These are phyloP conservation scores for Sarocladium kiliense DNA, from an alignment of 2,329 filamentous ascomycete species.

Conservation along the genomic window DNA sequence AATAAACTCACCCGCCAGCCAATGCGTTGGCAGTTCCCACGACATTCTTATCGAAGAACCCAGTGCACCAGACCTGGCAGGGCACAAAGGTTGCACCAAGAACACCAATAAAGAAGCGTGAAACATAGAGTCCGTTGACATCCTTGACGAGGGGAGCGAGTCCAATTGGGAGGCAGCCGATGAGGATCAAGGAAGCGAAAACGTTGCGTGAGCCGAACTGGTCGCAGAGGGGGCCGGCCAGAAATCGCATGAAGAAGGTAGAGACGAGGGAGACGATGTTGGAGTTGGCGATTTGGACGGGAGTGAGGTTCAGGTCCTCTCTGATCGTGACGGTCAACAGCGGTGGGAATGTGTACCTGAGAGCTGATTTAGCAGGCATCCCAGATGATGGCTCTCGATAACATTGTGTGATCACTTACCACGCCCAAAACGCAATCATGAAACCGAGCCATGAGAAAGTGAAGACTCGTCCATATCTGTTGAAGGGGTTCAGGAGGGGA, in stretches of 20 bases:
- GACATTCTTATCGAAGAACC: slow-evolving; percentile 89
- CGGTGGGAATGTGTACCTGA: slow-evolving; percentile 76
- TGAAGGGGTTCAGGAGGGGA: slow-evolving; percentile 70
- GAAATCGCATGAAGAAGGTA: slow-evolving; percentile 67
- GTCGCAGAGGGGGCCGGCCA: slow-evolving; percentile 83
- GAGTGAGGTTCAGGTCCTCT: slow-evolving; percentile 66
- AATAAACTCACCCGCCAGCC: slow-evolving; percentile 72
- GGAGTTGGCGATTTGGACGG: slow-evolving; percentile 74
- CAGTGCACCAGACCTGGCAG: slow-evolving; percentile 89
- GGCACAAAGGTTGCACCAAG: slow-evolving; percentile 75
- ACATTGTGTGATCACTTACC: slow-evolving; percentile 34
- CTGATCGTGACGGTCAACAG: slow-evolving; percentile 74
- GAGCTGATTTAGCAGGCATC: background rate
- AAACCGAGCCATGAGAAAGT: slow-evolving; percentile 87
- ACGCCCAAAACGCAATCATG: slow-evolving; percentile 84
- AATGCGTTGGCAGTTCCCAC: slow-evolving; percentile 85
- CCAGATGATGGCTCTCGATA: background rate
- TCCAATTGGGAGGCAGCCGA: slow-evolving; percentile 75
- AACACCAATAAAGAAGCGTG: slow-evolving; percentile 77
- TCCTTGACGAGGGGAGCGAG: slow-evolving; percentile 72
- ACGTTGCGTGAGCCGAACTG: slow-evolving; percentile 74
- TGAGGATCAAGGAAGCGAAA: slow-evolving; percentile 71
- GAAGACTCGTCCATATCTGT: slow-evolving; percentile 81
- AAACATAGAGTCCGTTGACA: slow-evolving; percentile 56
- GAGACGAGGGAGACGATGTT: slow-evolving; percentile 77